These are phyloP conservation scores for Syncephalastrum racemosum DNA, from an alignment of 371 early-diverging fungal genomes.

Conservation along the genomic window DNA sequence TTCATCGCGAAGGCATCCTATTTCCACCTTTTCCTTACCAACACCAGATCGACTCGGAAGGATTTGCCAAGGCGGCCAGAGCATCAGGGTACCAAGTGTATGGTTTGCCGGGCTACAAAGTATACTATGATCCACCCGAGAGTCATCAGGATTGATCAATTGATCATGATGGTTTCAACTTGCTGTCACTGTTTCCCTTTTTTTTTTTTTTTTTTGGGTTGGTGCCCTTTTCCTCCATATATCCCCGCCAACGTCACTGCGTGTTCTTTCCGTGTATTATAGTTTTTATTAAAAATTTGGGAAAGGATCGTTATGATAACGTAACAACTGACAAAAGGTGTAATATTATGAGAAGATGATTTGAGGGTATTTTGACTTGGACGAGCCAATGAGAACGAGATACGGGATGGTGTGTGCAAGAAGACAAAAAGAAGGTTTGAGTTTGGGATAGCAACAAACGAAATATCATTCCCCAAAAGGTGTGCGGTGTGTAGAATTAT, in stretches of 20 bases:
- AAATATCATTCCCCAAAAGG: too few species aligned
- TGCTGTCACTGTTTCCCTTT: neutral
- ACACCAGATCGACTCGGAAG: slow-evolving; percentile 72
- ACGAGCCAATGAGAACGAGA: too few species aligned
- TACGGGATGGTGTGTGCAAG: too few species aligned
- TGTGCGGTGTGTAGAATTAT: too few species aligned
- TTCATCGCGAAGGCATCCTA: slow-evolving; percentile 64
- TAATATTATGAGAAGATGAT: too few species aligned
- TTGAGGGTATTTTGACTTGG: too few species aligned
- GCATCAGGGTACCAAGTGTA: slow-evolving; percentile 57
- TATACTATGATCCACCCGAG: slow-evolving; percentile 22
- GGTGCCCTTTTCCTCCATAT: neutral
- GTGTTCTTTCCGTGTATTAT: slow-evolving; percentile 4
- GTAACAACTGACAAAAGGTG: too few species aligned
- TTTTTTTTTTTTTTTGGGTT: slow-evolving; percentile 6
- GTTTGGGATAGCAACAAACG: too few species aligned
- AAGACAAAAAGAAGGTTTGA: too few species aligned
- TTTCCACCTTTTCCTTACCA: slow-evolving; percentile 62
- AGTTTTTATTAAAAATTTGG: slow-evolving; percentile 4
- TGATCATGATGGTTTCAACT: neutral
- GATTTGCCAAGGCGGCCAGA: slow-evolving; percentile 68
- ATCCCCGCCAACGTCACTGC: neutral
- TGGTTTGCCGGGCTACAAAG: slow-evolving; percentile 55
- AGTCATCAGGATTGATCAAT: neutral
- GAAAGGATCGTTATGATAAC: neutral